These are phyloP conservation scores for Graphilbum fragrans DNA, from an alignment of 2,329 filamentous ascomycete species.

Conservation along the genomic window DNA sequence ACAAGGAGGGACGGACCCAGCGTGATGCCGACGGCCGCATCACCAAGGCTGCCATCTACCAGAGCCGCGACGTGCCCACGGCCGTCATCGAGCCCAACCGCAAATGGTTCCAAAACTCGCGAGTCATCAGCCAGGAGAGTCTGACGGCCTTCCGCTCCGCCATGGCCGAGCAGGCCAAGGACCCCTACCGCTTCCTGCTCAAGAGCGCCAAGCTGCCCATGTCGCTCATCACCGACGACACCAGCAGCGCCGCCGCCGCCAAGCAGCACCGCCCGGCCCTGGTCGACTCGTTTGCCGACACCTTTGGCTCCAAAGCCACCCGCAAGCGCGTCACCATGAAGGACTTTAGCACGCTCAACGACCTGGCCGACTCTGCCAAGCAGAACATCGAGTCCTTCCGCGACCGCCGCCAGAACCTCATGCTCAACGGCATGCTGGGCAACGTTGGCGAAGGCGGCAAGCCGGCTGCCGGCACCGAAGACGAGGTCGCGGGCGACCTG, in stretches of 20 bases:
- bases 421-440: conserved; percentile 59
- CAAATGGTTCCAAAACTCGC: conserved; percentile 95
- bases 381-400: conserved; percentile 73
- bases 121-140: conserved; percentile 76
- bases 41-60: conserved; percentile 40
- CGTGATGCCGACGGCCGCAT: conserved; percentile 77
- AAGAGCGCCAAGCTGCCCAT: conserved; percentile 97
- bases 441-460: neutral
- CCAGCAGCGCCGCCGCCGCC: conserved; percentile 51
- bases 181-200: conserved; percentile 89
- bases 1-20: conserved; percentile 70
- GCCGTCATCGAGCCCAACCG: conserved; percentile 91
- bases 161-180: conserved; percentile 77
- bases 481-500: conserved; percentile 18
- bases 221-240: conserved; percentile 79
- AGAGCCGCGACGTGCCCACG: conserved; percentile 68
- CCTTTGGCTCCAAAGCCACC: conserved; percentile 88
- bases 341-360: conserved; percentile 66
- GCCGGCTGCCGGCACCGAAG: neutral
- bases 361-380: conserved; percentile 68
- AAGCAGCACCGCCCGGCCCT: conserved; percentile 56
- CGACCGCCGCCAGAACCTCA: conserved; percentile 48
- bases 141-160: conserved; percentile 64
- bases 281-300: conserved; percentile 55
- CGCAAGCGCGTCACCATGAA: conserved; percentile 64